Base-by-base conservation (phyloP, 1,284 basidiomycete species). In the Sanghuangporus baumii region DNA sequence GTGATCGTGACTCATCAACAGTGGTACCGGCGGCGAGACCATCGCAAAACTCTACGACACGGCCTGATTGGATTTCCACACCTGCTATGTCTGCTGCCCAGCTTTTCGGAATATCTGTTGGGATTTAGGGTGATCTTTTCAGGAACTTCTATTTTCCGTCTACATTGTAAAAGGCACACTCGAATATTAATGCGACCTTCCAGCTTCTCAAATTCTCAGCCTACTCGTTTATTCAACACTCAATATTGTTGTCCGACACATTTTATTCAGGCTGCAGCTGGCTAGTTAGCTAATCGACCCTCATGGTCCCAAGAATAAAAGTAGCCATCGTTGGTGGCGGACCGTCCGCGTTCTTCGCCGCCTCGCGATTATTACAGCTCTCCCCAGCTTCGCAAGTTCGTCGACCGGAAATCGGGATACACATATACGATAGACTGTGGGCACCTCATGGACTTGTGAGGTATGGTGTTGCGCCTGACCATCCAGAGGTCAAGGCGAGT, bases 391-490 rank as follows among this genome's bases (percentile, higher is more conserved):
- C 75, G 1, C 74, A 76, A 8, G 68, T 75, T 2, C 69, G 74
- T 64, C 77, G 69, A 48, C 74, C 73, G 23, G 71, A 74, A 23
- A 75, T 91, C 31, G 77, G 82, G 43, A 84, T 99, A 12, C 93
- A 99, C 73, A 78, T 99, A 74, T 99, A 89, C 72, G 97, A 99
- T 75, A 81, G 93, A 20, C 80, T 98, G 2, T 98, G 96, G 81
- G 88, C 93, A 36, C 97, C 97, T 2, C 93, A 97, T 72, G 97
- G 97, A 0, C 82, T 99, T 0, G 95, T 96, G 1, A 80, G 97
- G 47, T 99, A 97, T 70, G 96, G 97, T 1, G 97, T 99, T 6
- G 97, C 97, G 8, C 96, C 97, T 46, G 97, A 99, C 76, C 97
- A 99, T 75, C 95, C 96, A 1, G 96, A 99, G 78, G 96, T 99